Evolutionary conservation across 2,329 filamentous ascomycete genomes (phyloP).

Genomic region (Beauveria scarabaeidicola): DNA sequence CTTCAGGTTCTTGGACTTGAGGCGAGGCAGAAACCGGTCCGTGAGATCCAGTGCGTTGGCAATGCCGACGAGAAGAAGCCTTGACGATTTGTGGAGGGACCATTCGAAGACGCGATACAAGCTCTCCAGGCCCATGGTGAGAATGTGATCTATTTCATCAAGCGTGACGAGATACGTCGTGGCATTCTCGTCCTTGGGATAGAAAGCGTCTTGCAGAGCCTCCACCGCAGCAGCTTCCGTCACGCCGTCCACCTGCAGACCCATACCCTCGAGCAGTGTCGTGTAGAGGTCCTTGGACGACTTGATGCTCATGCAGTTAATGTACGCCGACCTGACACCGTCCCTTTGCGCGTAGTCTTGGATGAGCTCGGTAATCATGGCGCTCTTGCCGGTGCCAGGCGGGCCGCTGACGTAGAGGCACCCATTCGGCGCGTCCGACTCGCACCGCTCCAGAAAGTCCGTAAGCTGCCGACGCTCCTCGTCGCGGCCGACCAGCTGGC

Average conservation of each 20-base stretch:
- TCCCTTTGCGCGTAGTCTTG: slow-evolving; percentile 44
- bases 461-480: slow-evolving; percentile 55
- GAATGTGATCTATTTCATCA: slow-evolving; percentile 90
- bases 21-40: slow-evolving; percentile 83
- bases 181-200: slow-evolving; percentile 47
- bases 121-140: slow-evolving; percentile 80
- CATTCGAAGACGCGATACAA: slow-evolving; percentile 95
- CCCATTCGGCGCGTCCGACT: slow-evolving; percentile 54
- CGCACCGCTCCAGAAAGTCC: slow-evolving; percentile 58
- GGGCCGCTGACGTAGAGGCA: slow-evolving; percentile 94
- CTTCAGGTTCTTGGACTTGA: slow-evolving; percentile 88
- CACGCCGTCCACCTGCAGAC: slow-evolving; percentile 44
- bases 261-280: slow-evolving; percentile 64
- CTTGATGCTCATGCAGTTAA: slow-evolving; percentile 98
- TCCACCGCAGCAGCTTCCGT: slow-evolving; percentile 59
- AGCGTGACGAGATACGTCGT: slow-evolving; percentile 73
- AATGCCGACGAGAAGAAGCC: slow-evolving; percentile 79
- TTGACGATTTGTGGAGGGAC: slow-evolving; percentile 75
- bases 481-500: slow-evolving; percentile 71
- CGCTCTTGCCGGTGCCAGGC: slow-evolving; percentile 93
- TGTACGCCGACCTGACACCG: slow-evolving; percentile 60
- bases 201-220: slow-evolving; percentile 62
- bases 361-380: slow-evolving; percentile 76
- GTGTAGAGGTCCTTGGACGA: slow-evolving; percentile 77
- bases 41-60: slow-evolving; percentile 94